phyloP scores from a whole-genome alignment of 768 basidiomycete species.

The Termitomyces titanicus region DNA sequence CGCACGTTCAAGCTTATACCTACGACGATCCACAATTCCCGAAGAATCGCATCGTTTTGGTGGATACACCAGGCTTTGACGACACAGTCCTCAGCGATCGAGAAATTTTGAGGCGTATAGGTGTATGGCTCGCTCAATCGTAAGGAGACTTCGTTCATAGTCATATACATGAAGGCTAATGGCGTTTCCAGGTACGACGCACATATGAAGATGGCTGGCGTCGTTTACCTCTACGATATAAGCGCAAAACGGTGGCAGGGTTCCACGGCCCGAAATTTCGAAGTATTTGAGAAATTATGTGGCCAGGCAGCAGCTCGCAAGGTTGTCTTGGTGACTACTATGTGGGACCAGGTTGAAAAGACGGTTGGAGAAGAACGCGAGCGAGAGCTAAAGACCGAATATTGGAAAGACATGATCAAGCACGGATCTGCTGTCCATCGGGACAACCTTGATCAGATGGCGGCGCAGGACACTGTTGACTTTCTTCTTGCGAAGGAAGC shows the following conservation, averaged over 20 bases:
- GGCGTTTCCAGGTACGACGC: constrained; percentile 12
- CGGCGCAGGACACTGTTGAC: constrained; percentile 11
- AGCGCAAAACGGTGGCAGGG: constrained; percentile 9
- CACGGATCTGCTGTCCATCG: constrained; percentile 9
- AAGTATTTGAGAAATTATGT: constrained; percentile 14
- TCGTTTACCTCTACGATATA: constrained; percentile 16
- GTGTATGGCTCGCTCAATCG: constrained; percentile 23
- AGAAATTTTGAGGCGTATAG: constrained; percentile 22
- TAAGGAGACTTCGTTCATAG: constrained; percentile 5
- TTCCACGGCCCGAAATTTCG: constrained; percentile 13
- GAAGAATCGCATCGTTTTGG: constrained; percentile 16
- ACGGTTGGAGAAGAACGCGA: constrained; percentile 7
- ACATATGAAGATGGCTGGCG: constrained; percentile 15
- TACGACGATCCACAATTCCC: constrained; percentile 8
- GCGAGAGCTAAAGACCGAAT: constrained; percentile 1
- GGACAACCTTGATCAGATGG: constrained; percentile 5
- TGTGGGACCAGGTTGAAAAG: constrained; percentile 6
- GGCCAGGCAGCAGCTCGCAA: constrained; percentile 11
- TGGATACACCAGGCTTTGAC: constrained; percentile 25
- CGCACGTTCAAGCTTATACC: constrained; percentile 14
- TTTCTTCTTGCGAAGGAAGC: constrained; percentile 16
- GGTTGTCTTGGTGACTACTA: constrained; percentile 15
- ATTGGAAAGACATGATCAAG: constrained; percentile 12
- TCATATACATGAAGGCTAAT: neutral
- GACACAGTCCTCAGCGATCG: constrained; percentile 19